Evolutionary conservation across 176 grass and related monocot species (phyloP), one percentile per base, ranked within the genome.

Genomic region (Stipa capillata): DNA sequence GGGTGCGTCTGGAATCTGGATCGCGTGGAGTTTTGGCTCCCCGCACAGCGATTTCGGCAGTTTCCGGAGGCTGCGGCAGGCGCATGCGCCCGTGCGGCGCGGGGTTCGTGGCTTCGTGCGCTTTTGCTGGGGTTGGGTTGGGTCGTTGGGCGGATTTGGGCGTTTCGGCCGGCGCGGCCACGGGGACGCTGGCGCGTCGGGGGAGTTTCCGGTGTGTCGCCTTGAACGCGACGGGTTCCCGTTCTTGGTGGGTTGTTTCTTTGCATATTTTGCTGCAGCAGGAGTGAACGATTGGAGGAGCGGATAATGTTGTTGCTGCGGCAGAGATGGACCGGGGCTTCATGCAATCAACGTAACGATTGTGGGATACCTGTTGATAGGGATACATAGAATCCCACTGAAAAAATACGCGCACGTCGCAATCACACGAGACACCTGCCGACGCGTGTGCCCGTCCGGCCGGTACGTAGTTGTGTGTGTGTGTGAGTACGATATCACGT

Each of bases 361-460:
- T n/a, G n/a, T 3, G 7, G 7, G 49, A 52, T 52, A 21, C 49
- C 7, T 9, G 49, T 3, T 9, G 20, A 9, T 21, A n/a, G 2
- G 47, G 7, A 21, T 8, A 2, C n/a, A n/a, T n/a, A n/a, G 7
- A 52, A 52, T 52, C 21, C 2, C 49, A 52, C 18, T 6, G 7
- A n/a, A 51, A 51, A 51, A n/a, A 51, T n/a, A n/a, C n/a, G n/a
- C 18, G 18, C 13, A 18, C 6, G 4, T 17, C 28, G 8, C 11
- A 65, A 81, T 76, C 78, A 76, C 23, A 37, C 62, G 42, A 3
- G 8, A 76, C 77, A 39, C 52, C 41, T 52, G 65, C 29, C n/a
- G 41, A 45, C 82, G 11, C 25, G 5, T 39, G 53, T n/a, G 63
- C 12, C 36, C 21, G 10, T 66, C 15, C 2, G 64, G n/a, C 23